phyloP scores from a whole-genome alignment of 1,284 basidiomycete species.

The Moesziomyces antarcticus region DNA sequence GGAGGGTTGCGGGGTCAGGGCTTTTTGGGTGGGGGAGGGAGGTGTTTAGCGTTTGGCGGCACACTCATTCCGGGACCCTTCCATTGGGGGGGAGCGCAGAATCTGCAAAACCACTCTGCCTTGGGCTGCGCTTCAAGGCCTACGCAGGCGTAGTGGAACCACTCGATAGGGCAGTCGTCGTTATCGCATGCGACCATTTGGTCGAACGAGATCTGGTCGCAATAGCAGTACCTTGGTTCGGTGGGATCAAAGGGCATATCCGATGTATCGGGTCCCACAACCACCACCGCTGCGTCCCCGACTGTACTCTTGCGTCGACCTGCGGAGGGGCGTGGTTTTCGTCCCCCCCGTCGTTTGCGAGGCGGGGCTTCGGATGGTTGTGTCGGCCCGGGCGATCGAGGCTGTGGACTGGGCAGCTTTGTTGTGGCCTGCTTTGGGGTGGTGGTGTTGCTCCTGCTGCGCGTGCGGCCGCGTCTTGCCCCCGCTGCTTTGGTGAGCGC shows the following conservation, averaged over 20 bases:
- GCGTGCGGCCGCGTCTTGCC: constrained; percentile 9
- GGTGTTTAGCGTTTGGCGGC: constrained; percentile 39
- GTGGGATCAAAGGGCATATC: constrained; percentile 68
- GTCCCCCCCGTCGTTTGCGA: constrained; percentile 17
- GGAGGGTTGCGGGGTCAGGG: too few relatives aligned
- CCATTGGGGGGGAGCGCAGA: constrained; percentile 58
- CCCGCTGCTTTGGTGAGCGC: constrained; percentile 39
- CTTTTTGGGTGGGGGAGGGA: constrained; percentile 10
- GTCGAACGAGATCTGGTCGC: constrained; percentile 70
- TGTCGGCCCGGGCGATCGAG: too few relatives aligned
- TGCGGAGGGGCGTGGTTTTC: constrained; percentile 31
- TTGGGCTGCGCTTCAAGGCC: constrained; percentile 52
- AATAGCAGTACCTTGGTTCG: constrained; percentile 72
- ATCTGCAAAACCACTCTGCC: constrained; percentile 66
- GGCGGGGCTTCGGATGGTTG: too few relatives aligned
- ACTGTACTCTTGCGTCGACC: constrained; percentile 17
- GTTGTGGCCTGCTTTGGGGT: constrained; percentile 3
- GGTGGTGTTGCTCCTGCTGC: constrained; percentile 17
- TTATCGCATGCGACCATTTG: constrained; percentile 69
- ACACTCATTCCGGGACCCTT: constrained; percentile 54
- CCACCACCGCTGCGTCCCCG: background rate
- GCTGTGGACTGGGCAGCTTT: constrained; percentile 11
- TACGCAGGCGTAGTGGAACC: constrained; percentile 67
- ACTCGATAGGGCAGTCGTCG: constrained; percentile 71
- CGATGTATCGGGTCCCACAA: constrained; percentile 18